Evolutionary conservation across 352 stramenopile species (phyloP).

Genomic region (Thraustotheca clavata): DNA sequence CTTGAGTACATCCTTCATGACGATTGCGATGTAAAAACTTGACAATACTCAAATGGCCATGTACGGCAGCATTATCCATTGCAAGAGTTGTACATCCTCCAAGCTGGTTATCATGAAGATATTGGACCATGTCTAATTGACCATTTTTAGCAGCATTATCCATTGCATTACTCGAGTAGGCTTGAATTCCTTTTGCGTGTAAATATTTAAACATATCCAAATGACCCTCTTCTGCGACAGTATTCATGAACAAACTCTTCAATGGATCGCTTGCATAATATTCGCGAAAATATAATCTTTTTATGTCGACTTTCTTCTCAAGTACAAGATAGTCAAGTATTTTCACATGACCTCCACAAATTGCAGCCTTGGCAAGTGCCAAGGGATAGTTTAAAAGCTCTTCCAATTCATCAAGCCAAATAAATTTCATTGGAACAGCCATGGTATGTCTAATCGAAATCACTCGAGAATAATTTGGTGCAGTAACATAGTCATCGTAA

Average conservation of each 20-base stretch:
- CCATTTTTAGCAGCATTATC: not conserved
- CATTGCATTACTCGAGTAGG: conserved; percentile 6
- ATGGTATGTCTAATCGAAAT: too few relatives aligned
- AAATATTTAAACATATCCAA: not conserved
- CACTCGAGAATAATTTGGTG: too few relatives aligned
- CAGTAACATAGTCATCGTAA: too few relatives aligned
- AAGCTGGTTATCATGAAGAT: not conserved
- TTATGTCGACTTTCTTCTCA: too few relatives aligned
- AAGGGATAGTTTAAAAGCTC: too few relatives aligned
- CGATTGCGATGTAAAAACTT: conserved; percentile 8
- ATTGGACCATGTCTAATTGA: conserved; percentile 10
- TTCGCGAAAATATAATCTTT: not conserved
- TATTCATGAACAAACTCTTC: not conserved
- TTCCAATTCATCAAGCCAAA: too few relatives aligned
- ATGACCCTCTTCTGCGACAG: too few relatives aligned
- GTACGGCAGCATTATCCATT: not conserved
- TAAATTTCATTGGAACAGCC: too few relatives aligned
- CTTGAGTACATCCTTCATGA: not conserved
- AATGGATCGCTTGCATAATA: not conserved
- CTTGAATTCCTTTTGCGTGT: not conserved
- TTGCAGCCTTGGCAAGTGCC: too few relatives aligned
- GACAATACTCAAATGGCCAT: conserved; percentile 12
- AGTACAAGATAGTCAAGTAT: too few relatives aligned
- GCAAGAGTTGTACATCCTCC: conserved; percentile 9
- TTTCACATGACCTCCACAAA: too few relatives aligned